Evolutionary conservation across 352 stramenopile genomes (phyloP).

Genomic region (Pythium insidiosum): DNA sequence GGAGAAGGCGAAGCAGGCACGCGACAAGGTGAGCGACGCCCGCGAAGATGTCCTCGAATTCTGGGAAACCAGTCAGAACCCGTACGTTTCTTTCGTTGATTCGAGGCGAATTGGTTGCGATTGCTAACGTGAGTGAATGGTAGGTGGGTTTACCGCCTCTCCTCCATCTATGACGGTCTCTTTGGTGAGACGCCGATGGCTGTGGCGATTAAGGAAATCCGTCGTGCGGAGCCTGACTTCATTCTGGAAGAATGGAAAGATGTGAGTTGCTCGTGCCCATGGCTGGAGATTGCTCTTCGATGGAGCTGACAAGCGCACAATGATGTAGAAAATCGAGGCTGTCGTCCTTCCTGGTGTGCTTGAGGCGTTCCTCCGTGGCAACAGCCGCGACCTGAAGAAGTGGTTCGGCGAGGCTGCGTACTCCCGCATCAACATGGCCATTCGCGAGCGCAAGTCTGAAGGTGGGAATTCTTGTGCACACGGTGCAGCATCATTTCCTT

Average conservation of each 20-base stretch:
- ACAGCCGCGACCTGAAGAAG: slow-evolving; percentile 94
- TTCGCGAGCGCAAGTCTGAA: slow-evolving; percentile 92
- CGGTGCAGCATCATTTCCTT: too few relatives aligned
- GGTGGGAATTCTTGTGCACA: too few relatives aligned
- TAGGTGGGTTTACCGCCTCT: slow-evolving; percentile 94
- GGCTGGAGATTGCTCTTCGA: too few relatives aligned
- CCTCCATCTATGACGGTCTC: slow-evolving; percentile 96
- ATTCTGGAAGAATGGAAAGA: slow-evolving; percentile 95
- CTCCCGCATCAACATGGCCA: slow-evolving; percentile 92
- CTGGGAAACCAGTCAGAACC: slow-evolving; percentile 99
- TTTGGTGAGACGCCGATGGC: slow-evolving; percentile 96
- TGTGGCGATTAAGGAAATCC: slow-evolving; percentile 92
- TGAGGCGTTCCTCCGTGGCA: slow-evolving; percentile 92
- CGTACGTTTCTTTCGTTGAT: slow-evolving; percentile 39
- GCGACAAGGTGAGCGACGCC: slow-evolving; percentile 75
- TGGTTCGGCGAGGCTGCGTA: slow-evolving; percentile 95
- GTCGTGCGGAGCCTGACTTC: slow-evolving; percentile 95
- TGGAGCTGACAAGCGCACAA: too few relatives aligned
- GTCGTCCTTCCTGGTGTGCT: slow-evolving; percentile 93
- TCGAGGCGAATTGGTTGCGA: not conserved
- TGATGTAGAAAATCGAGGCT: slow-evolving; percentile 85
- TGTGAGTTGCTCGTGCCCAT: slow-evolving; percentile 40
- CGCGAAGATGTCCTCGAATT: slow-evolving; percentile 88
- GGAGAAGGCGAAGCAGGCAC: slow-evolving; percentile 62
- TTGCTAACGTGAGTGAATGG: too few relatives aligned